phyloP scores from a whole-genome alignment of 2,329 filamentous ascomycete genomes.

The Chaetomium sp. region DNA sequence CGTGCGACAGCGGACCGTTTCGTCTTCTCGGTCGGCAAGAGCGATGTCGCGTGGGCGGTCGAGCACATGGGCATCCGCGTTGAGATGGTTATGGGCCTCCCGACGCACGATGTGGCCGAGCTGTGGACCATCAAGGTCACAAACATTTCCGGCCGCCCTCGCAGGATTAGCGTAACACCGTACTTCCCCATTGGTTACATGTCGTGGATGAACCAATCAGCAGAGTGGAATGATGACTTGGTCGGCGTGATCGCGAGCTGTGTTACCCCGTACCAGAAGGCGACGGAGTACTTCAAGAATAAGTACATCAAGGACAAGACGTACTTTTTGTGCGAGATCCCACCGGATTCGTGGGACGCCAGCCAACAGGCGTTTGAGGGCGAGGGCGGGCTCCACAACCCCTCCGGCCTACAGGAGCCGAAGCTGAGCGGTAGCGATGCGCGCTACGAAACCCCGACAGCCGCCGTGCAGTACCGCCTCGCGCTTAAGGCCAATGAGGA shows the following conservation, averaged over 20 bases:
- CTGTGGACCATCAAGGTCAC: conserved; percentile 57
- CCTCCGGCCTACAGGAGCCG: conserved; percentile 44
- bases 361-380: conserved; percentile 57
- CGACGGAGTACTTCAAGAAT: conserved; percentile 59
- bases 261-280: conserved; percentile 60
- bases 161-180: conserved; percentile 55
- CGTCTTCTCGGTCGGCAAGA: conserved; percentile 57
- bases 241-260: conserved; percentile 54
- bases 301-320: conserved; percentile 60
- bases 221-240: conserved; percentile 53
- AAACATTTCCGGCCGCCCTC: conserved; percentile 49
- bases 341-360: conserved; percentile 55
- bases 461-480: conserved; percentile 55
- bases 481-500: conserved; percentile 45
- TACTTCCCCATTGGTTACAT: conserved; percentile 63
- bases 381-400: conserved; percentile 57
- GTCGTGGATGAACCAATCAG: conserved; percentile 64
- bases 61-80: conserved; percentile 55
- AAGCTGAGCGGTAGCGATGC: conserved; percentile 51
- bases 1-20: conserved; percentile 51
- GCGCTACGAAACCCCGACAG: conserved; percentile 57
- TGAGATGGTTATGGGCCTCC: conserved; percentile 54
- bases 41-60: conserved; percentile 56
- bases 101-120: conserved; percentile 57
- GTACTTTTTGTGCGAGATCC: conserved; percentile 57